Percentiles rank a stretch among this genome's conserved stretches.
Conservation (phyloP, 2,329 filamentous ascomycete genomes). For the Trichoderma citrinoviride region DNA sequence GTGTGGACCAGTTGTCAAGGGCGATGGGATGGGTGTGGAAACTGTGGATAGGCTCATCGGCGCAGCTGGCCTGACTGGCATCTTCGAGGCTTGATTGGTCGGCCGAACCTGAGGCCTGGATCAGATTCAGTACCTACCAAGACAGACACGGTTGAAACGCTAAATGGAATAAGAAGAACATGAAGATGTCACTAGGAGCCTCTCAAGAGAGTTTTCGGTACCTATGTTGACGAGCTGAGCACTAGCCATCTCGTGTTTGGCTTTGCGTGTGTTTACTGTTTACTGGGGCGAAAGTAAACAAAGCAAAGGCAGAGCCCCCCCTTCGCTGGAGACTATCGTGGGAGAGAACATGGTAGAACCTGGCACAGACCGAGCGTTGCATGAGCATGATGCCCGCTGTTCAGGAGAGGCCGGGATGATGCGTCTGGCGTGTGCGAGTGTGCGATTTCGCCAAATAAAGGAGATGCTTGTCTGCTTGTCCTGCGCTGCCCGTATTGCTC, state of each 20-base stretch:
- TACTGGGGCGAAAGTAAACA: background rate
- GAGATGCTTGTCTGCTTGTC: background rate
- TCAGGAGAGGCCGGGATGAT: slow-evolving; percentile 1
- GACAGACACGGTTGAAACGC: background rate
- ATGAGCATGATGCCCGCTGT: background rate
- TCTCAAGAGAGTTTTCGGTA: background rate
- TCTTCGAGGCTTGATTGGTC: background rate
- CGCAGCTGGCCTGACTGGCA: background rate
- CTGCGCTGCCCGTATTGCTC: background rate
- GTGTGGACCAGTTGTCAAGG: slow-evolving; percentile 1
- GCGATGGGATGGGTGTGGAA: slow-evolving; percentile 1
- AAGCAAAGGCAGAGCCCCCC: background rate
- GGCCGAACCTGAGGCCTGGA: background rate
- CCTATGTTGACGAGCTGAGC: background rate
- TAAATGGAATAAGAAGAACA: background rate
- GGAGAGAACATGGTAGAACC: background rate
- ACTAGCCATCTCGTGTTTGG: background rate
- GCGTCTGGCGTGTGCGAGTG: background rate
- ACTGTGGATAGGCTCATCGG: slow-evolving; percentile 3
- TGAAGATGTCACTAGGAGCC: background rate
- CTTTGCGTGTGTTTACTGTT: background rate
- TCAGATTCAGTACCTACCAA: background rate
- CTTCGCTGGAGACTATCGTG: background rate
- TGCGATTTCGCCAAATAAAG: background rate
- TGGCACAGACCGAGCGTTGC: background rate